Evolutionary conservation across 768 basidiomycete species (phyloP).

Genomic region (Mycena crocata): DNA sequence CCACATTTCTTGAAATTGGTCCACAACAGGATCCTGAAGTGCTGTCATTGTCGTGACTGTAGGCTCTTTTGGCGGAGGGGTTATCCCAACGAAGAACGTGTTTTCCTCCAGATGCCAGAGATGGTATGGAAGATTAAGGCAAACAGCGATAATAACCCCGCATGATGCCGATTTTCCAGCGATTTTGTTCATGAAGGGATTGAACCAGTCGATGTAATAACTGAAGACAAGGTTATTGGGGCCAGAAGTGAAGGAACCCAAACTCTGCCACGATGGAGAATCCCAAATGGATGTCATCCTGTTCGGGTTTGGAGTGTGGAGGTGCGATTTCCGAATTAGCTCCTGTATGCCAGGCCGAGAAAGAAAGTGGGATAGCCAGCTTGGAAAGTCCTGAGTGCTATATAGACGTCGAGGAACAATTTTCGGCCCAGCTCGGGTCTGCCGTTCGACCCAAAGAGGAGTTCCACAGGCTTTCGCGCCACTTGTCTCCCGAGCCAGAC

Average conservation of each 20-base stretch:
- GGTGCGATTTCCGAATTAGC: conserved; percentile 16
- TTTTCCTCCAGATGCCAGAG: conserved; percentile 36
- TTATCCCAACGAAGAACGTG: conserved; percentile 34
- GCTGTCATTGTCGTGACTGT: conserved; percentile 19
- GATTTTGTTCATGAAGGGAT: conserved; percentile 34
- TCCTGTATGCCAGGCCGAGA: conserved; percentile 27
- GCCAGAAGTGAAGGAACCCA: conserved; percentile 19
- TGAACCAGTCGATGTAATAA: conserved; percentile 35
- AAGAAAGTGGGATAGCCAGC: conserved; percentile 24
- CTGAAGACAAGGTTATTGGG: conserved; percentile 24
- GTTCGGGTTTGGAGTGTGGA: conserved; percentile 14
- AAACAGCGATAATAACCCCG: conserved; percentile 34
- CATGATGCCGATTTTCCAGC: conserved; percentile 26
- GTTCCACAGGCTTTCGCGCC: background rate
- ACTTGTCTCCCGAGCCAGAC: conserved; percentile 11
- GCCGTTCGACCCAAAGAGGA: conserved; percentile 20
- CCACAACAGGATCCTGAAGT: conserved; percentile 1
- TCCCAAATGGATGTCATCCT: conserved; percentile 27
- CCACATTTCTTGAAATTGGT: conserved; percentile 24
- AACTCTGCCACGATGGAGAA: conserved; percentile 25
- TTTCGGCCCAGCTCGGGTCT: conserved; percentile 21
- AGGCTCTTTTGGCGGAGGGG: conserved; percentile 31
- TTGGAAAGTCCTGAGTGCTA: conserved; percentile 13
- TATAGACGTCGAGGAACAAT: conserved; percentile 21
- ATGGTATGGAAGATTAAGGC: conserved; percentile 38